A percentile compares a stretch with the other conserved stretches of the same genome.
Conservation (phyloP, 768 basidiomycete species). For the Lactarius deliciosus region DNA sequence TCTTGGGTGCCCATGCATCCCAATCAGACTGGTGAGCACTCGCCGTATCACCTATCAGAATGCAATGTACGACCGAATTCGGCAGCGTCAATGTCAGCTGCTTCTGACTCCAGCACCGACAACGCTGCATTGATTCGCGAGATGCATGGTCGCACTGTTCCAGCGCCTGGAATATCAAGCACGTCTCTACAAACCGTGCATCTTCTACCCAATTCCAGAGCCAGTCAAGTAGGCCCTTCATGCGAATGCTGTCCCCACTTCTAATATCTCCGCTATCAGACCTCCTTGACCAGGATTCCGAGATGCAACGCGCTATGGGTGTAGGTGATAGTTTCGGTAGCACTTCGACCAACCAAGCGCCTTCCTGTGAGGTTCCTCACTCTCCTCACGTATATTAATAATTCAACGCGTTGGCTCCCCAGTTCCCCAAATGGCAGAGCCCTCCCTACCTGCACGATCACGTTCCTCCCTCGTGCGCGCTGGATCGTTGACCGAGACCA, state of each 20-base stretch:
- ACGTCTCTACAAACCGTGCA: constrained; percentile 26
- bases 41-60: neutral
- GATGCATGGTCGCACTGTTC: constrained; percentile 8
- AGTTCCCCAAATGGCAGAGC: constrained; percentile 11
- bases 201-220: constrained; percentile 27
- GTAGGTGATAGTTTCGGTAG: constrained; percentile 26
- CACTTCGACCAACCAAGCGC: constrained; percentile 20
- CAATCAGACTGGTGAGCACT: constrained; percentile 16
- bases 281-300: constrained; percentile 31
- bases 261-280: constrained; percentile 14
- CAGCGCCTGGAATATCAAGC: constrained; percentile 10
- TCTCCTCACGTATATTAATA: neutral
- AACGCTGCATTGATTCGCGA: constrained; percentile 23
- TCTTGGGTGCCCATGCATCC: constrained; percentile 12
- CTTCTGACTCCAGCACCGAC: constrained; percentile 21
- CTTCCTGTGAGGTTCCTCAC: constrained; percentile 18
- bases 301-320: constrained; percentile 30
- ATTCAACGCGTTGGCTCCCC: constrained; percentile 5
- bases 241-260: neutral
- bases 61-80: neutral
- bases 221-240: constrained; percentile 21
- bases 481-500: constrained; percentile 28
- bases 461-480: constrained; percentile 25
- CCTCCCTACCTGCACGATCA: constrained; percentile 17
- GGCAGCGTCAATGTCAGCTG: constrained; percentile 21